Evolutionary conservation across 1,284 basidiomycete species (phyloP).

Genomic region (Ustilago trichophora): DNA sequence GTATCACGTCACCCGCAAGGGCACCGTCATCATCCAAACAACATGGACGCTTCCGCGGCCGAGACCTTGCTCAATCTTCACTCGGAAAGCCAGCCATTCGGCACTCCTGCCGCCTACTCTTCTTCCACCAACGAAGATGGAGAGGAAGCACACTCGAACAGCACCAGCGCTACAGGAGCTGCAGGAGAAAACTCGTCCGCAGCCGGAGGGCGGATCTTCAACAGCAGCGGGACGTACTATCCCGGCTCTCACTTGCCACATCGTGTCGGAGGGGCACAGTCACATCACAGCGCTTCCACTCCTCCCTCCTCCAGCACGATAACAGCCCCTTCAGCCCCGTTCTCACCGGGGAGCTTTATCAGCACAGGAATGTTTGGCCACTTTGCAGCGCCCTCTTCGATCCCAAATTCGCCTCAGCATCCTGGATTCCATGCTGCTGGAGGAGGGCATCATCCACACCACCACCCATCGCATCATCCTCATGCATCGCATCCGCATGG

Average conservation of each 20-base stretch:
- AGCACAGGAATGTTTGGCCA: slow-evolving; percentile 45
- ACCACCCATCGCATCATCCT: background rate
- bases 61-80: slow-evolving; percentile 44
- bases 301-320: slow-evolving; percentile 1
- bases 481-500: no score
- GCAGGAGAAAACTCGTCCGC: slow-evolving; percentile 7
- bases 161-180: background rate
- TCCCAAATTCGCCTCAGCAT: slow-evolving; percentile 17
- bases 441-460: slow-evolving; percentile 3
- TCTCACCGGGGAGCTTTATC: slow-evolving; percentile 34
- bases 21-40: slow-evolving; percentile 12
- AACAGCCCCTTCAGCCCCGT: slow-evolving; percentile 1
- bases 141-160: no score
- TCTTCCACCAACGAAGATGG: background rate
- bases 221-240: no score
- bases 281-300: slow-evolving; percentile 4
- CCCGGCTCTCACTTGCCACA: no score
- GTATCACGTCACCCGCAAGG: background rate
- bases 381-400: slow-evolving; percentile 16
- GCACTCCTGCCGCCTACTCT: background rate
- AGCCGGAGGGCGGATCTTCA: background rate
- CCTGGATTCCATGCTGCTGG: slow-evolving; percentile 4
- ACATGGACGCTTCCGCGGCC: slow-evolving; percentile 32
- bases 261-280: background rate
- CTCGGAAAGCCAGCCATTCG: slow-evolving; percentile 19